A percentile compares a stretch with the other conserved stretches of the same genome.
phyloP scores from a whole-genome alignment of 768 basidiomycete species.

The Dacryopinax spathularia region DNA sequence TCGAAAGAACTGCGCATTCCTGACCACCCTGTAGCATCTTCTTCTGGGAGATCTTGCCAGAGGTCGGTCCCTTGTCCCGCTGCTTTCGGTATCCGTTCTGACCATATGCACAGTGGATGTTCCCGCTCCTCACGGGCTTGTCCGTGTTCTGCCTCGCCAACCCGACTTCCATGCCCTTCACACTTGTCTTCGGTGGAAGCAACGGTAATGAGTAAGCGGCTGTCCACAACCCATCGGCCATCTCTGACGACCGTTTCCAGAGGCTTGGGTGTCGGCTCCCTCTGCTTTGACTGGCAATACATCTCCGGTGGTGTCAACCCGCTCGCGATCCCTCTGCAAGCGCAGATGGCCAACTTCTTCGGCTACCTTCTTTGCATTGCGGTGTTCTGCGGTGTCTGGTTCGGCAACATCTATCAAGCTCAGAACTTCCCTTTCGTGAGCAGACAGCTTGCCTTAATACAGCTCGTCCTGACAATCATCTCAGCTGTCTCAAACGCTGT shows the following conservation, averaged over 20 bases:
- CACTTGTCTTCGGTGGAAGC: slow-evolving; percentile 47
- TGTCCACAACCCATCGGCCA: slow-evolving; percentile 19
- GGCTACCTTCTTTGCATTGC: slow-evolving; percentile 40
- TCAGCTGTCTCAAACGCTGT: slow-evolving; percentile 35
- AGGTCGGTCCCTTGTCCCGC: not conserved
- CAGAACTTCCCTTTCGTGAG: slow-evolving; percentile 42
- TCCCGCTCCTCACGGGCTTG: slow-evolving; percentile 48
- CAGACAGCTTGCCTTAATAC: not conserved
- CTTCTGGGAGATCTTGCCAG: slow-evolving; percentile 28
- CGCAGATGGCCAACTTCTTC: slow-evolving; percentile 24
- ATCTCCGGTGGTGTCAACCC: slow-evolving; percentile 33
- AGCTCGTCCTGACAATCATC: not conserved
- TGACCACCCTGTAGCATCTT: slow-evolving; percentile 16
- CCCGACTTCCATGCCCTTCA: slow-evolving; percentile 33
- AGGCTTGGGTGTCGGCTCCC: slow-evolving; percentile 1
- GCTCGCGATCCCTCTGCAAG: slow-evolving; percentile 39
- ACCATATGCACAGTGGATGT: slow-evolving; percentile 28
- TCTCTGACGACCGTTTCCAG: too few relatives aligned
- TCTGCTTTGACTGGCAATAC: slow-evolving; percentile 43
- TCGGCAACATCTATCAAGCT: slow-evolving; percentile 41
- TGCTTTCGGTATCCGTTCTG: too few relatives aligned
- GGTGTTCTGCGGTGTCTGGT: slow-evolving; percentile 19
- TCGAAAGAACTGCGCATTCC: too few relatives aligned
- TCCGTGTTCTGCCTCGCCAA: slow-evolving; percentile 48
- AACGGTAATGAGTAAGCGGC: slow-evolving; percentile 51